Percentiles rank a stretch among this genome's conserved stretches.
phyloP scores from a whole-genome alignment of 1,284 basidiomycete genomes.

The Malassezia sympodialis region DNA sequence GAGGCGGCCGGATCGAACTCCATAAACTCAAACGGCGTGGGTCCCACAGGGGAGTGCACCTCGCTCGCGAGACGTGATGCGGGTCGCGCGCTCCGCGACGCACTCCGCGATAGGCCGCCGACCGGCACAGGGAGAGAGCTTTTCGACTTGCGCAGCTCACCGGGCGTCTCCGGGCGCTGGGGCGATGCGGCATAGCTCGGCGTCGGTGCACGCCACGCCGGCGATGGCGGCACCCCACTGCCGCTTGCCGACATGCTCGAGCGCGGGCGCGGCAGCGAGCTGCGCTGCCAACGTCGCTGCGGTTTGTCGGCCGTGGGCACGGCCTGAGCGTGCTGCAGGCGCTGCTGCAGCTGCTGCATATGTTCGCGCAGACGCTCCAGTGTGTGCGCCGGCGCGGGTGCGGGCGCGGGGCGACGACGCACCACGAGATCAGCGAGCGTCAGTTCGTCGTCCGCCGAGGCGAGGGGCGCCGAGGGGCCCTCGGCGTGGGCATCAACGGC shows the following conservation, averaged over 20 bases:
- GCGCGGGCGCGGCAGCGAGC: conserved; percentile 38
- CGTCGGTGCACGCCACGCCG: conserved; percentile 3
- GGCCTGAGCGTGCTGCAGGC: conserved; percentile 31
- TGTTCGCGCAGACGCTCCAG: conserved; percentile 34
- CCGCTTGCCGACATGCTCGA: conserved; percentile 27
- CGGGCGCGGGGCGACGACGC: not conserved
- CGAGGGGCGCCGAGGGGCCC: conserved; percentile 18
- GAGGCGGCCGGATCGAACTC: conserved; percentile 31
- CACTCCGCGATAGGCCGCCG: conserved; percentile 23
- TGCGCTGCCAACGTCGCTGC: conserved; percentile 14
- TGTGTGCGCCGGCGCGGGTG: conserved; percentile 20
- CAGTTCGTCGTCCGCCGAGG: conserved; percentile 19
- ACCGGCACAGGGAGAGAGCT: conserved; percentile 37
- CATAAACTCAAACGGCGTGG: conserved; percentile 29
- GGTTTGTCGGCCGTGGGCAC: conserved; percentile 15
- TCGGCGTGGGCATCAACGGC: not conserved
- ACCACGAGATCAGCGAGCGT: conserved; percentile 18
- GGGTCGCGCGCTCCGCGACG: conserved; percentile 1
- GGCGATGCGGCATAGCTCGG: not conserved
- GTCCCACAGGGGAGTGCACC: conserved; percentile 13
- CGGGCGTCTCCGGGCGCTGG: conserved; percentile 1
- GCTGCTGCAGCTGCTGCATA: conserved; percentile 38
- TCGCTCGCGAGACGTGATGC: conserved; percentile 6
- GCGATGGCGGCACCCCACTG: conserved; percentile 3
- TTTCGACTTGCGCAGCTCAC: conserved; percentile 19